Base-by-base conservation (phyloP, 495 filamentous ascomycete genomes). In the Chaetomidium leptoderma region DNA sequence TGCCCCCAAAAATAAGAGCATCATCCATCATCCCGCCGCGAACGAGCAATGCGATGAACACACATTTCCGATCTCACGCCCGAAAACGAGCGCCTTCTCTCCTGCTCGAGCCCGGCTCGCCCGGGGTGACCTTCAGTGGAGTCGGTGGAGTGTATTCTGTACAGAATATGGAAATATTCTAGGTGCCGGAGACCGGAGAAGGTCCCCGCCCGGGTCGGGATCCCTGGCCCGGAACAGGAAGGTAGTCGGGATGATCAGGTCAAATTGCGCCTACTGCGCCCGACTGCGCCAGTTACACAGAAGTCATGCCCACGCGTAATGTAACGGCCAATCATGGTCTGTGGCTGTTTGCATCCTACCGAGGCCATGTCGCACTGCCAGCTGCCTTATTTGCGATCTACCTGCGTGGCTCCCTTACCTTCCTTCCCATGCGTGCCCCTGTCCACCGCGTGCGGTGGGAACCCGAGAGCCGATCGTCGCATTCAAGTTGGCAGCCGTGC, bases 331-430 rank as follows among this genome's bases (percentile, higher is more conserved):
- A 53, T 53, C 23, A 24, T 35, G 10, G 17, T 6, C 26, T 1
- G 27, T 16, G 36, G 39, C 39, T 3, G 21, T 16, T 23, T 33
- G 40, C 51, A 32, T 13, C 16, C 24, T 42, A 17, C 24, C 19
- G 49, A 8, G 49, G 49, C 17, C 26, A n/a, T 32, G 50, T 32
- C 6, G 26, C 50, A 19, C 37, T 29, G 24, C 50, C 40, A 56
- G 26, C 53, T 56, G 53, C 53, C 53, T 45, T n/a, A 2, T 48
- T 56, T 56, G 30, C 16, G n/a, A 42, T 43, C 8, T 9, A 29
- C 42, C 8, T n/a, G 3, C 4, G 36, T n/a, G 17, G 43, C 7
- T 46, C 26, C 5, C 30, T 32, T 7, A 16, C 24, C 19, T 35
- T 17, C 33, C 43, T 29, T 39, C 21, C 13, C 17, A 23, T 29